Evolutionary conservation across 352 stramenopile genomes (phyloP), one percentile per base, ranked within the genome.

Genomic region (Elongisporangium undulatum): DNA sequence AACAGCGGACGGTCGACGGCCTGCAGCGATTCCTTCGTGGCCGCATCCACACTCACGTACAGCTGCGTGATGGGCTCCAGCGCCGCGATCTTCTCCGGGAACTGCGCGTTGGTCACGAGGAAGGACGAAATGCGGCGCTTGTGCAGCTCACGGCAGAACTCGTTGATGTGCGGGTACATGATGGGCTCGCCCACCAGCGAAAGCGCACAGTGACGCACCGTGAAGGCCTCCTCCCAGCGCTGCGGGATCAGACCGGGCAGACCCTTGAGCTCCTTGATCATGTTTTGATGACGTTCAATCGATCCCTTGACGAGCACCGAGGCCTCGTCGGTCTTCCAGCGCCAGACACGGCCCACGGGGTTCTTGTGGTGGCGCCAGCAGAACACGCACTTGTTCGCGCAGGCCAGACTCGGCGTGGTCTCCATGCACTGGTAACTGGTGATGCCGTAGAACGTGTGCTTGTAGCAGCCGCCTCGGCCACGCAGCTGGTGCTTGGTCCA

Each of bases 321-420:
- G n/a, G 97, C 90, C 59, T 98, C 90, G 68, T 99, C 97, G 15
- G 87, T 97, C 81, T 99, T 99, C 97, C 97, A 99, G 53, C 92
- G 83, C 97, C 97, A 99, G 62, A 98, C 93, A 58, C 92, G 94
- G 10, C 96, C 97, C 17, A 99, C 97, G 0, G 97, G 97, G 78
- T 99, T 99, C 75, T 99, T 99, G 79, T 99, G 96, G 78, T 99
- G 97, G 67, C 97, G 84, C 97, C 97, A 99, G 77, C 97, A 99
- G 74, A 99, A 99, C 8, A 97, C 87, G 58, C 97, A 99, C 77
- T 99, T 99, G 78, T 99, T 99, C 21, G 96, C 97, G 74, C 97
- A 99, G 16, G 97, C 97, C 8, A 99, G 67, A 67, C 85, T 98
- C 9, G 97, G 96, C 19, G 97, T 99, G 16, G 94, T 97, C 79